Percentiles rank a stretch among this genome's conserved stretches.
Conservation (phyloP, 2,329 filamentous ascomycete species). For the Sporothrix phasma region DNA sequence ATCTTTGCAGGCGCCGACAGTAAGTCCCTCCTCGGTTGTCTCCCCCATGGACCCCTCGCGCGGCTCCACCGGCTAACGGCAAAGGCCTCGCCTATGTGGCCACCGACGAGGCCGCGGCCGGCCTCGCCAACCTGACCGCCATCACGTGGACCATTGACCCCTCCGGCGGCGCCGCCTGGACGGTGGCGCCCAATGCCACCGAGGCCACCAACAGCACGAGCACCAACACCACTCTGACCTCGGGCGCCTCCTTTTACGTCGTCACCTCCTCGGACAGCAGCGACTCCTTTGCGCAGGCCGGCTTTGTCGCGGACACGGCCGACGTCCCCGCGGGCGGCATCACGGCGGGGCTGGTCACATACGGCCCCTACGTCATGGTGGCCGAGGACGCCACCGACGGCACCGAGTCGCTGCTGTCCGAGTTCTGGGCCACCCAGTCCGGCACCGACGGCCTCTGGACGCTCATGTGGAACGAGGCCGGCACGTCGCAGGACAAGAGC, state of each 20-base stretch:
- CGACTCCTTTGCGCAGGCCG: background rate
- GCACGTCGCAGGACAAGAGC: background rate
- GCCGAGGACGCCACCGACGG: background rate
- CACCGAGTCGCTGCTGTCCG: background rate
- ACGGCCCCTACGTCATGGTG: slow-evolving; percentile 12
- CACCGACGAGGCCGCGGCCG: background rate
- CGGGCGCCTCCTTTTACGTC: background rate
- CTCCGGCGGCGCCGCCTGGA: slow-evolving; percentile 5
- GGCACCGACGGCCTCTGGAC: slow-evolving; percentile 9
- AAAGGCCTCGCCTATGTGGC: slow-evolving; percentile 11
- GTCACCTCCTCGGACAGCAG: background rate
- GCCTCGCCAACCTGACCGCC: background rate
- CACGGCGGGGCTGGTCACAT: slow-evolving; percentile 8
- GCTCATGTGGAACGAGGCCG: slow-evolving; percentile 15
- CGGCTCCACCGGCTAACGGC: no score
- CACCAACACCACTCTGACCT: background rate
- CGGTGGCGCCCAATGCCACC: background rate
- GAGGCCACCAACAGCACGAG: background rate
- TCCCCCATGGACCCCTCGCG: no score
- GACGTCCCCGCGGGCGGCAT: background rate
- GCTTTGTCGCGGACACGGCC: background rate
- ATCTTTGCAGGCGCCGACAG: background rate
- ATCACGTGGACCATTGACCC: slow-evolving; percentile 13
- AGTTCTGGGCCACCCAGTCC: slow-evolving; percentile 10
- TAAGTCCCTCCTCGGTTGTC: background rate